Conservation (phyloP, 2,329 filamentous ascomycete species). For the Tolypocladium pustulatum region DNA sequence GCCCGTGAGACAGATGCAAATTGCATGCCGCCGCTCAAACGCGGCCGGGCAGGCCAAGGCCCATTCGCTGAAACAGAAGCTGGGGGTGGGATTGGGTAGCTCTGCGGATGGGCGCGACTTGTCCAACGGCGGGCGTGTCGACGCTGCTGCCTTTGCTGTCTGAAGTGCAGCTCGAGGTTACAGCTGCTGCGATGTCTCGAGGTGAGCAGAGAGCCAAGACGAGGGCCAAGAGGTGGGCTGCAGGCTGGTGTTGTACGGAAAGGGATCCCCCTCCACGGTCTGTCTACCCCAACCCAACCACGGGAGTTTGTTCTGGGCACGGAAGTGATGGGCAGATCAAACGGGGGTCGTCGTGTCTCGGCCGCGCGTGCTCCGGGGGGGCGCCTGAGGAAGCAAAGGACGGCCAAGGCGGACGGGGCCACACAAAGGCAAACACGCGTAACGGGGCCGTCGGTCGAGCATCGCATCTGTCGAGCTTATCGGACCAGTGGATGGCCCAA, state of each 20-base stretch:
- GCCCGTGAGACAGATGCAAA: slow-evolving; percentile 6
- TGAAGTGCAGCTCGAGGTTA: neutral
- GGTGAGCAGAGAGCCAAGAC: neutral
- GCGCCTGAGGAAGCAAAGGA: neutral
- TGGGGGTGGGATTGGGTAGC: slow-evolving; percentile 16
- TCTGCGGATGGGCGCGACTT: slow-evolving; percentile 1
- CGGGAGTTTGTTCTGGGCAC: neutral
- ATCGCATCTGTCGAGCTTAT: neutral
- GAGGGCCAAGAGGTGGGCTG: neutral
- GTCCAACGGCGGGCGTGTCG: neutral
- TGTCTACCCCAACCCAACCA: neutral
- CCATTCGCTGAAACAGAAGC: slow-evolving; percentile 11
- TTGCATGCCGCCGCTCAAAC: slow-evolving; percentile 7
- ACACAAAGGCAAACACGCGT: neutral
- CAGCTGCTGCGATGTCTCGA: neutral
- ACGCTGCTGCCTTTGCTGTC: neutral
- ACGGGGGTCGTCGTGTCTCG: neutral
- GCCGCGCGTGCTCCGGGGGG: neutral
- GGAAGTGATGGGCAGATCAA: neutral
- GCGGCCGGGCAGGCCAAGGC: slow-evolving; percentile 11
- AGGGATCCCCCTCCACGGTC: neutral
- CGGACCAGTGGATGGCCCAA: neutral
- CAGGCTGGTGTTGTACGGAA: neutral
- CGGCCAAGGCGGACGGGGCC: no score
- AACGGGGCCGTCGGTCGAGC: neutral